Percentiles rank a stretch among this genome's conserved stretches.
These are phyloP conservation scores for Globisporangium cystogenes DNA, from an alignment of 352 stramenopile species.

Conservation along the genomic window DNA sequence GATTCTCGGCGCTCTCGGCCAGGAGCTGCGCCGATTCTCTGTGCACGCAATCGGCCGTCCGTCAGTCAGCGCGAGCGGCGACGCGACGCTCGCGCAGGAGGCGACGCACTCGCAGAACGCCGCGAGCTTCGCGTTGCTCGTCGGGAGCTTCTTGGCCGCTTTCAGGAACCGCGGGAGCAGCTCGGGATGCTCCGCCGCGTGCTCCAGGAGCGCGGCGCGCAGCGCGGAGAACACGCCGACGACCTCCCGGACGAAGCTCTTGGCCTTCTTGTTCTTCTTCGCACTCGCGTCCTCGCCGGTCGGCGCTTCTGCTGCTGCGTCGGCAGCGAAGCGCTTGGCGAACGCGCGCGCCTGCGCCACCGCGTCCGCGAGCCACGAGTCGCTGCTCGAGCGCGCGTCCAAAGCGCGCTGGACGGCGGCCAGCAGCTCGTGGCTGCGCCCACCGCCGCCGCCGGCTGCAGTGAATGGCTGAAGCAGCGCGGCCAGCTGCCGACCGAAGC, in stretches of 20 bases:
- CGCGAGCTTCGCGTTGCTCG: neutral
- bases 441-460: neutral
- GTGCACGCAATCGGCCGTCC: neutral
- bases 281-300: neutral
- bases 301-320: neutral
- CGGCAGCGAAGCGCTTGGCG: neutral
- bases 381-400: neutral
- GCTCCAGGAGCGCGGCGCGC: constrained; percentile 4
- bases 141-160: constrained; percentile 6
- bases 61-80: too few species aligned
- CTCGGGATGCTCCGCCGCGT: neutral
- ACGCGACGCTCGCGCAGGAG: neutral
- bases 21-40: constrained; percentile 8
- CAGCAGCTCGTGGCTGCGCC: too few species aligned
- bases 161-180: constrained; percentile 5
- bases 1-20: constrained; percentile 14
- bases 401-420: constrained; percentile 1
- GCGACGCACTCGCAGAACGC: constrained; percentile 6
- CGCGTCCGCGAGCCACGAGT: constrained; percentile 2
- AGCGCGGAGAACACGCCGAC: neutral
- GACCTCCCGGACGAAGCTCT: neutral
- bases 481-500: constrained; percentile 12
- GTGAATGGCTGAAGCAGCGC: constrained; percentile 9
- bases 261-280: neutral
- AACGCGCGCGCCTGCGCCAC: constrained; percentile 6